Percentiles rank a stretch among this genome's conserved stretches.
phyloP scores from a whole-genome alignment of 148 eudicot species.

The Simmondsia chinensis region DNA sequence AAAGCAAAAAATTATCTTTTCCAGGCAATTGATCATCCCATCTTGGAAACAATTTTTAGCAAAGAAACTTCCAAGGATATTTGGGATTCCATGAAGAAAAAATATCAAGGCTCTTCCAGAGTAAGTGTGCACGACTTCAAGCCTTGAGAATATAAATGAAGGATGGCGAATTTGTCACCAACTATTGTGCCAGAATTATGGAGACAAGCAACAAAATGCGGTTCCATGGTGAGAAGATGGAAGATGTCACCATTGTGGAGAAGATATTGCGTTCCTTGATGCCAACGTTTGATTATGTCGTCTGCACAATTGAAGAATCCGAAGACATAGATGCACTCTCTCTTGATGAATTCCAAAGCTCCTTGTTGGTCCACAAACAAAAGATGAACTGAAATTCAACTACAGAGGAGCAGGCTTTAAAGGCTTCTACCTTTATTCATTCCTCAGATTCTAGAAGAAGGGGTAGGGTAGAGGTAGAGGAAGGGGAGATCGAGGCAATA shows the following conservation, averaged over 20 bases:
- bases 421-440: background rate
- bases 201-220: background rate
- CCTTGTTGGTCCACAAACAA: slow-evolving; percentile 9
- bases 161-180: background rate
- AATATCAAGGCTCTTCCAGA: background rate
- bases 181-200: background rate
- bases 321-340: slow-evolving; percentile 4
- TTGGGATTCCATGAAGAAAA: too few relatives aligned
- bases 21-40: too few relatives aligned
- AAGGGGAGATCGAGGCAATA: too few relatives aligned
- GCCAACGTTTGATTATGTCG: background rate
- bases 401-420: slow-evolving; percentile 12
- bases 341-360: slow-evolving; percentile 6
- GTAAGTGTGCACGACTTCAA: background rate
- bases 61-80: too few relatives aligned
- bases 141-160: background rate
- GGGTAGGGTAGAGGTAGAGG: too few relatives aligned
- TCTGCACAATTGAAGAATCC: slow-evolving; percentile 5
- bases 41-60: too few relatives aligned
- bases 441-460: background rate
- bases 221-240: background rate
- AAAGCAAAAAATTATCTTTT: too few relatives aligned
- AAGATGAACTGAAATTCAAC: background rate
- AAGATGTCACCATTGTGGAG: background rate
- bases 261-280: background rate